Evolutionary conservation across 768 basidiomycete species (phyloP).

Genomic region (Rhodosporidiobolus odoratus): DNA sequence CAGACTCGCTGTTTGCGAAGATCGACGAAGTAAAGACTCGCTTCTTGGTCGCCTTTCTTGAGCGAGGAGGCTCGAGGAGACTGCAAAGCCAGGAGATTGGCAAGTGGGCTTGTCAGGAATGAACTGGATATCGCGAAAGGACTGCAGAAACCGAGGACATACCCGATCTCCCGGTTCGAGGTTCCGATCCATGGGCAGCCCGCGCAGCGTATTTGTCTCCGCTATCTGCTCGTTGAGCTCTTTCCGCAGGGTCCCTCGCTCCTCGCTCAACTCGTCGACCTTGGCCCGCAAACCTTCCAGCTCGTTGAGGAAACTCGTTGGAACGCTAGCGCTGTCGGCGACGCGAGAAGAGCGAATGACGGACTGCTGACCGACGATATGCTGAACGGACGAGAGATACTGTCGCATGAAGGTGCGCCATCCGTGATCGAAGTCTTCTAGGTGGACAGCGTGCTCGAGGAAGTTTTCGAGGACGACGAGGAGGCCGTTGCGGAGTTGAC

Average conservation of each 20-base stretch:
- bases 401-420: slow-evolving; percentile 62
- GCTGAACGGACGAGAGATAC: slow-evolving; percentile 60
- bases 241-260: slow-evolving; percentile 56
- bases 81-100: slow-evolving; percentile 45
- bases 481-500: slow-evolving; percentile 60
- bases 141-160: not conserved
- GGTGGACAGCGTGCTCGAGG: slow-evolving; percentile 56
- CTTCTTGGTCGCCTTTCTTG: slow-evolving; percentile 59
- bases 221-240: slow-evolving; percentile 62
- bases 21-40: slow-evolving; percentile 42
- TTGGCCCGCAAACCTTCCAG: slow-evolving; percentile 57
- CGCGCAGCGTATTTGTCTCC: slow-evolving; percentile 62
- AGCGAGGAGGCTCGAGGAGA: slow-evolving; percentile 43
- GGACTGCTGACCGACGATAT: slow-evolving; percentile 62
- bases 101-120: no score
- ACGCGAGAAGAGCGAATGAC: slow-evolving; percentile 54
- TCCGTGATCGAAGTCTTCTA: slow-evolving; percentile 62
- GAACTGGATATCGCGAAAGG: no score
- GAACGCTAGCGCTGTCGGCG: slow-evolving; percentile 47
- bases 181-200: slow-evolving; percentile 50
- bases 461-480: slow-evolving; percentile 62
- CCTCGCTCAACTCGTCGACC: slow-evolving; percentile 62
- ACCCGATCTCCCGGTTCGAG: not conserved
- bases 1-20: not conserved
- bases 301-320: slow-evolving; percentile 55